These are phyloP conservation scores for Peltaster fructicola DNA, from an alignment of 2,329 filamentous ascomycete species.

Conservation along the genomic window DNA sequence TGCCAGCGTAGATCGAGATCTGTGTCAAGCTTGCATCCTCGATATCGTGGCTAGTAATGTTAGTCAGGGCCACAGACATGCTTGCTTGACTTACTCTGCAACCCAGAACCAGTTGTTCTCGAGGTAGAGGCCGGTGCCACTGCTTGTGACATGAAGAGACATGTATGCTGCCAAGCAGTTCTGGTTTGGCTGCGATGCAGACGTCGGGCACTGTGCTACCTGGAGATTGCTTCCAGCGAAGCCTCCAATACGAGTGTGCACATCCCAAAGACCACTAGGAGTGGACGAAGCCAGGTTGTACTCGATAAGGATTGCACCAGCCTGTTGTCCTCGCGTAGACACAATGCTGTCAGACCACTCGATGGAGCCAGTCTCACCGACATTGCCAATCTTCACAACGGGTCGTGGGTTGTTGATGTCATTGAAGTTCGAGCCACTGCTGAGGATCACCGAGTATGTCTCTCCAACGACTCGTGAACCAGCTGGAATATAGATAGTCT, in stretches of 20 bases:
- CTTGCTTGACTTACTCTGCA: too few relatives aligned
- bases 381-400: slow-evolving; percentile 48
- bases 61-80: too few relatives aligned
- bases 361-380: slow-evolving; percentile 45
- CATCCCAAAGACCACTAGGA: slow-evolving; percentile 38
- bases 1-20: slow-evolving; percentile 79
- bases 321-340: slow-evolving; percentile 46
- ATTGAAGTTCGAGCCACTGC: slow-evolving; percentile 37
- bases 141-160: slow-evolving; percentile 28
- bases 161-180: slow-evolving; percentile 17
- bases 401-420: slow-evolving; percentile 41
- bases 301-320: slow-evolving; percentile 53
- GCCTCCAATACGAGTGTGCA: slow-evolving; percentile 34
- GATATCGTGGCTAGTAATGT: slow-evolving; percentile 79
- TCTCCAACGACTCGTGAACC: slow-evolving; percentile 44
- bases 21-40: slow-evolving; percentile 54
- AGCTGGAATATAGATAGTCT: slow-evolving; percentile 47
- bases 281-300: slow-evolving; percentile 46
- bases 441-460: slow-evolving; percentile 38
- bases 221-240: slow-evolving; percentile 32
- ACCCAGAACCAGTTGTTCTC: slow-evolving; percentile 92
- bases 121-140: slow-evolving; percentile 49
- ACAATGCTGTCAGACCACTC: slow-evolving; percentile 59
- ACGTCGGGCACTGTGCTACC: slow-evolving; percentile 23
- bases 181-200: slow-evolving; percentile 10